Evolutionary conservation across 108 stramenopile genomes (phyloP).

Genomic region (Nannochloropsis salina): DNA sequence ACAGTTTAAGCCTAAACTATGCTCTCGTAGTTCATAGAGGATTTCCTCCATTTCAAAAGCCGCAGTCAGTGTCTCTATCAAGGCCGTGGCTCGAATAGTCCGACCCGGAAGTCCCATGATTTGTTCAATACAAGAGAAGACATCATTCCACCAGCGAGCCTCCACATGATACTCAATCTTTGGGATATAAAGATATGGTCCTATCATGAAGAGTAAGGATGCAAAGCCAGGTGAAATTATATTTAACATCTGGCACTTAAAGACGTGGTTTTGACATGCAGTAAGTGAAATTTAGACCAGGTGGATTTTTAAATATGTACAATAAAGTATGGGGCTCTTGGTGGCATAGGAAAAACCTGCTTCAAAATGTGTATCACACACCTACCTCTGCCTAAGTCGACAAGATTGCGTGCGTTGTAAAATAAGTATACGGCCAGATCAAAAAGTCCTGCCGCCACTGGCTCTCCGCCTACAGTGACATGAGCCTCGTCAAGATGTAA

Average conservation of each 20-base stretch:
- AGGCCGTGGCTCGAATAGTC: slow-evolving; percentile 75
- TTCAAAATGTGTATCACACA: no score
- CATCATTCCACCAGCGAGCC: slow-evolving; percentile 85
- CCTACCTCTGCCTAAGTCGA: slow-evolving; percentile 56
- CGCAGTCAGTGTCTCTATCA: slow-evolving; percentile 87
- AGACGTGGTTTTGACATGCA: no score
- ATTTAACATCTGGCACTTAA: background rate
- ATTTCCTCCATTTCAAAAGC: slow-evolving; percentile 92
- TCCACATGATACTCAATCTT: slow-evolving; percentile 80
- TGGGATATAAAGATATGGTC: slow-evolving; percentile 81
- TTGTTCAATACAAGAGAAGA: slow-evolving; percentile 70
- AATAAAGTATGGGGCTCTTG: no score
- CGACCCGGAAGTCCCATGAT: slow-evolving; percentile 71
- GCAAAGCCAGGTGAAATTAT: background rate
- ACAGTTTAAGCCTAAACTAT: slow-evolving; percentile 81
- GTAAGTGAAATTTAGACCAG: no score
- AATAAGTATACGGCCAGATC: slow-evolving; percentile 87
- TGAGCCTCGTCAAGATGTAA: slow-evolving; percentile 89
- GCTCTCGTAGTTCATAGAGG: slow-evolving; percentile 78
- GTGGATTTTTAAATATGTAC: no score
- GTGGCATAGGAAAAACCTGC: no score
- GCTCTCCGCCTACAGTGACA: slow-evolving; percentile 69
- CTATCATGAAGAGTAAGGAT: slow-evolving; percentile 18
- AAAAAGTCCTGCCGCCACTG: slow-evolving; percentile 68
- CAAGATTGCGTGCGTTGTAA: slow-evolving; percentile 69